Base-by-base conservation (phyloP, 2,329 filamentous ascomycete species). In the Leptographium lundbergii region DNA sequence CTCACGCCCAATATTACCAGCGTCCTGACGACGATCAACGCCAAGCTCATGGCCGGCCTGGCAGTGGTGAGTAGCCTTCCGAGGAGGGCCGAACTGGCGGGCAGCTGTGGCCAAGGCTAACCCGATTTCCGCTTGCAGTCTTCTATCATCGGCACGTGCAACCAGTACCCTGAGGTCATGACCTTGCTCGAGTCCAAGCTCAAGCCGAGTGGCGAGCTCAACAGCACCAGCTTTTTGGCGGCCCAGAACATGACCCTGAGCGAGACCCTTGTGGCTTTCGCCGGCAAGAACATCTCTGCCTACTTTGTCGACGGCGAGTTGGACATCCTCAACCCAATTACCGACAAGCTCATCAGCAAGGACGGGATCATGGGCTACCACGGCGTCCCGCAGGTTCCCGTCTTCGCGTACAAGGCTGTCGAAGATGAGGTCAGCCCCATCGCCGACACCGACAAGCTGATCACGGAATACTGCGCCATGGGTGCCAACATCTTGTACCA, bases 361-460 rank as follows among this genome's bases (percentile, higher is more conserved):
- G 69, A 73, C 57, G 71, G 69, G 32, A 62, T 65, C 52, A 69
- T 70, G 67, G 67, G 67, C 53, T 67, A 67, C 48, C 71, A 76
- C 61, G 73, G 74, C 48, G 66, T 73, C 4, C 77, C 77, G 1
- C 65, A 71, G 57, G 74, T 76, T 66, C 77, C 76, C 1, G 36
- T 79, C 0, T 74, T 73, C 53, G 69, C 74, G 2, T 78, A 79
- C 68, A 77, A 80, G 62, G 73, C 75, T 1, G 68, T 74, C 53
- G 54, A 67, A 5, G 77, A 80, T 59, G 70, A 76, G 61, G 64
- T 77, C 55, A 73, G 69, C 42, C 65, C 67, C 10, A 66, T 76
- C n/a, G 66, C 64, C 9, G 72, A 74, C 36, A 77, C 53, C 62
- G 52, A 58, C 50, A 25, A 22, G 3, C 60, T 64, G 13, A 25